A percentile compares a stretch with the other conserved stretches of the same genome.
Evolutionary conservation across 345 rosid genomes (phyloP).

Genomic region (Camelina neglecta): DNA sequence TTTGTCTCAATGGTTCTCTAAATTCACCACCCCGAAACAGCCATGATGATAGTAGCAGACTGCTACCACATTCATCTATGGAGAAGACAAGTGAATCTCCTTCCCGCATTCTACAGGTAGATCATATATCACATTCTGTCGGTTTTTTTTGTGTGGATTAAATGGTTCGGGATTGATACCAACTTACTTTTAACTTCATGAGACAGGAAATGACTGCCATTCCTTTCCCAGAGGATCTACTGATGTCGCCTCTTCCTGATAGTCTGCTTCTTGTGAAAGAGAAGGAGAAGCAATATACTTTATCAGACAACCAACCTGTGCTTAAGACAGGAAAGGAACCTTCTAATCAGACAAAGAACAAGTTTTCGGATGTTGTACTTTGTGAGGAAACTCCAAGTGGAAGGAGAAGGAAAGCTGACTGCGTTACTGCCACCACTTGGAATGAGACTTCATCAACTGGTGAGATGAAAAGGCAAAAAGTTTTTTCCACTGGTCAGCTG

Average conservation of each 20-base stretch:
- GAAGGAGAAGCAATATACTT: slow-evolving; percentile 45
- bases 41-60: slow-evolving; percentile 52
- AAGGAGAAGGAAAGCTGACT: slow-evolving; percentile 47
- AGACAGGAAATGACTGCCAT: slow-evolving; percentile 73
- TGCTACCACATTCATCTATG: slow-evolving; percentile 32
- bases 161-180: slow-evolving; percentile 32
- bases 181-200: slow-evolving; percentile 36
- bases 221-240: slow-evolving; percentile 52
- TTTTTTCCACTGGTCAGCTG: slow-evolving; percentile 33
- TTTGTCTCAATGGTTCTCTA: slow-evolving; percentile 70
- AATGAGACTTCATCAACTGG: slow-evolving; percentile 43
- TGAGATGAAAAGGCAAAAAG: slow-evolving; percentile 52
- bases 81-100: slow-evolving; percentile 54
- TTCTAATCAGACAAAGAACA: slow-evolving; percentile 42
- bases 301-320: slow-evolving; percentile 39
- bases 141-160: slow-evolving; percentile 4
- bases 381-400: slow-evolving; percentile 42
- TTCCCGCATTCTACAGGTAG: slow-evolving; percentile 69
- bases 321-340: slow-evolving; percentile 37
- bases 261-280: slow-evolving; percentile 51
- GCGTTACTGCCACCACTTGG: slow-evolving; percentile 33
- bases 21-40: slow-evolving; percentile 55
- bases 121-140: slow-evolving; percentile 37
- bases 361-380: slow-evolving; percentile 40
- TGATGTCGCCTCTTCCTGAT: slow-evolving; percentile 76